Conservation (phyloP, 2,329 filamentous ascomycete species). For the Dryadomyces quercus-mongolicae region DNA sequence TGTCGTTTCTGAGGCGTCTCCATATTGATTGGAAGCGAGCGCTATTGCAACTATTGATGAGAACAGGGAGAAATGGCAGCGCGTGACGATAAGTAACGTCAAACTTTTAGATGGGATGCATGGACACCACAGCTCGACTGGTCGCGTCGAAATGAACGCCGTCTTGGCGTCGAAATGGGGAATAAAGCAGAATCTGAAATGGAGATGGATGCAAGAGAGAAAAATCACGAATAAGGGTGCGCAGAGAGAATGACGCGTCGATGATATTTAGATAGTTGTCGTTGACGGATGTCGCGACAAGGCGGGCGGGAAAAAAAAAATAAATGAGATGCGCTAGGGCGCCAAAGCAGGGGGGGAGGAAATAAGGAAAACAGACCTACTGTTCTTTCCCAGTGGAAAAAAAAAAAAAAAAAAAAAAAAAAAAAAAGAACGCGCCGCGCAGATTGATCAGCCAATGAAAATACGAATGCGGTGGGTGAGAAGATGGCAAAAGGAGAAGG, state of each 20-base stretch:
- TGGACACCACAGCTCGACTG: background rate
- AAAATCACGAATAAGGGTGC: background rate
- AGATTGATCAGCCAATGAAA: background rate
- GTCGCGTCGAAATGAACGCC: background rate
- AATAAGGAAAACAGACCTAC: background rate
- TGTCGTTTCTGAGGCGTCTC: conserved; percentile 7
- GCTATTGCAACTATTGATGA: background rate
- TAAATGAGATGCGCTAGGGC: conserved; percentile 1
- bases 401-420: background rate
- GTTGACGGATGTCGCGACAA: conserved; percentile 1
- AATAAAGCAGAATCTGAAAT: too few relatives aligned
- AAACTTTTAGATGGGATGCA: background rate
- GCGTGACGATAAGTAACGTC: background rate
- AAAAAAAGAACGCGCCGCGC: background rate
- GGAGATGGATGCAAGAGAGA: background rate
- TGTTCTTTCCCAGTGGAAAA: background rate
- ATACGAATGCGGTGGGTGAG: background rate
- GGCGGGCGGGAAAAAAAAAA: background rate
- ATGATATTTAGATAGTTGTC: background rate
- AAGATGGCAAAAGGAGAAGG: background rate
- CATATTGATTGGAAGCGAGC: background rate
- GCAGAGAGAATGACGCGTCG: background rate
- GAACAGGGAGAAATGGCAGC: background rate
- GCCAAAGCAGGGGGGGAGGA: background rate
- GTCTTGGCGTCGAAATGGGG: background rate